Base-by-base conservation (phyloP, 345 rosid genomes). In the Lepidium sativum region DNA sequence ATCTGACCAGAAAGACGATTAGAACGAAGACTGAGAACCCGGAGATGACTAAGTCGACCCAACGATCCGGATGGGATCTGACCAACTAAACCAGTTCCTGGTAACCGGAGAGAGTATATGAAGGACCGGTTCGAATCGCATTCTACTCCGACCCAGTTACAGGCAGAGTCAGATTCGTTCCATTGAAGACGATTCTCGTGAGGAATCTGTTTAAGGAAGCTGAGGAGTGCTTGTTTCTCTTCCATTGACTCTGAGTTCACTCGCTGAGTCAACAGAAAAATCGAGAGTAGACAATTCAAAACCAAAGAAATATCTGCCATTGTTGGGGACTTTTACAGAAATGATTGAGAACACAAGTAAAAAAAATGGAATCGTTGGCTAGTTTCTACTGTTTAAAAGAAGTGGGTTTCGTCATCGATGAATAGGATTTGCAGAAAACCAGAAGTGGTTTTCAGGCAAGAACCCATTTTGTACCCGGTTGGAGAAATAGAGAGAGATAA, bases 1-100 rank as follows among this genome's bases (percentile, higher is more conserved):
- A 92, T 77, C 82, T 77, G 74, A 47, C 96, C 97, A 54, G 81
- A 70, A 43, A 94, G 80, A 42, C 97, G 82, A 55, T 90, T 90
- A 0, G 90, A 81, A 6, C 95, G 97, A 60, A 90, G 96, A 80
- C 97, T 87, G 9, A 94, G 76, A 43, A 94, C 92, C 35, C 97
- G 83, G 68, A 94, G 97, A 50, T 81, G 84, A 59, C 56, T 78
- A 23, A 94, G 81, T 25, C 65, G 67, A n/a, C 99, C 99, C 7
- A 94, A 47, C 0, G 97, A 84, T 67, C 78, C 77, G 12, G 69
- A 21, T 3, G 97, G 99, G 74, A 94, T 75, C 23, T 76, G 57
- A 29, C 99, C 99, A 1, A 90, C 78, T 17, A 94, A 87, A 34
- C 90, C 95, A 15, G 75, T 92, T 0, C 86, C 99, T 12, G 99